Evolutionary conservation across 2,329 filamentous ascomycete genomes (phyloP).

Genomic region (Ascochyta viciae-villosae): DNA sequence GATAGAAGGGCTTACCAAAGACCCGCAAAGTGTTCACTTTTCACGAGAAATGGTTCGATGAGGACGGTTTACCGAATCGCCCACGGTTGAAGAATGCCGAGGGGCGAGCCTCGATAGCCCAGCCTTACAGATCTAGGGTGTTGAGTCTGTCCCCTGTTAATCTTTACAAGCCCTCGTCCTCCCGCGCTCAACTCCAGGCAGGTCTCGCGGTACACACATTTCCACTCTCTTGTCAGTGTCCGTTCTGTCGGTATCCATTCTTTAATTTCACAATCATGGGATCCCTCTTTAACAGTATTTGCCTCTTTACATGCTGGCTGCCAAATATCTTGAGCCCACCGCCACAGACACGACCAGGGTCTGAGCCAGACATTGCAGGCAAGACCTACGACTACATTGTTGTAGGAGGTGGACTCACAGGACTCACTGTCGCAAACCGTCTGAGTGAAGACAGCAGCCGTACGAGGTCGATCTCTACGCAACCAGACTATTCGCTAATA

Average conservation of each 20-base stretch:
- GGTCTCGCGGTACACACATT: constrained; percentile 9
- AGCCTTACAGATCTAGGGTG: neutral
- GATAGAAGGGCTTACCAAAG: constrained; percentile 1
- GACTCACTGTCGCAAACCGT: constrained; percentile 40
- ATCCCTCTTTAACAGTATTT: constrained; percentile 18
- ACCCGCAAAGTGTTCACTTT: constrained; percentile 6
- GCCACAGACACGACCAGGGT: constrained; percentile 2
- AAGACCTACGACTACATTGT: constrained; percentile 43
- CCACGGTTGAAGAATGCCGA: neutral
- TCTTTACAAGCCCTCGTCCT: constrained; percentile 7
- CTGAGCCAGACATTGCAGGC: constrained; percentile 21
- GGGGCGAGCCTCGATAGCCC: constrained; percentile 2
- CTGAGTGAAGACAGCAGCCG: constrained; percentile 36
- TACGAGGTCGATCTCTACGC: constrained; percentile 3
- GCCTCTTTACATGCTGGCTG: constrained; percentile 27
- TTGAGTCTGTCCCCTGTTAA: neutral
- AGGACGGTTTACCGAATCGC: neutral
- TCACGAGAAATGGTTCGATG: constrained; percentile 1
- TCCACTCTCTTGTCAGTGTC: neutral
- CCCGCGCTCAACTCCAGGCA: neutral
- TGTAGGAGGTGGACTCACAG: constrained; percentile 41
- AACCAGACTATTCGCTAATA: constrained; percentile 1
- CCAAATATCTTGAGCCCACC: constrained; percentile 11
- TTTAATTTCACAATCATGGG: constrained; percentile 16
- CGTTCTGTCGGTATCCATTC: neutral